Conservation (phyloP, 208 protist genomes). For the Borovskyia barvae region DNA sequence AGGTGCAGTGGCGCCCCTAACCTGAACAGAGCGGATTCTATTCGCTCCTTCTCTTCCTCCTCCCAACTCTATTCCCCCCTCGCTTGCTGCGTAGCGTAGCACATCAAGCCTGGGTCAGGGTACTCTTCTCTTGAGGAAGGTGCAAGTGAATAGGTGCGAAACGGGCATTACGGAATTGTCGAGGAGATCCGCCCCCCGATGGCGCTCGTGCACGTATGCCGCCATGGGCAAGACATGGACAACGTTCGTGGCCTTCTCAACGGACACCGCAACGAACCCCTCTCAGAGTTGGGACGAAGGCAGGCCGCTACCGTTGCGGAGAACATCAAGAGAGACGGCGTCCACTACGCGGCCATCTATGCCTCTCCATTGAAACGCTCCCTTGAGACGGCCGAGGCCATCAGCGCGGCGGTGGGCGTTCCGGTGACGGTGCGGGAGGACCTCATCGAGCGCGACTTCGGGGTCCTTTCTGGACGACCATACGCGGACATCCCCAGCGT, state of each 20-base stretch:
- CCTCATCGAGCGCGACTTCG: slow-evolving; percentile 89
- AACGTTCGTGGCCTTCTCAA: slow-evolving; percentile 82
- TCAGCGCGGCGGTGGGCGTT: slow-evolving; percentile 39
- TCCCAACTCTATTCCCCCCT: too few species aligned
- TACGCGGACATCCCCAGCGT: slow-evolving; percentile 64
- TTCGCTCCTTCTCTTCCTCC: too few species aligned
- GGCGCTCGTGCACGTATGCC: slow-evolving; percentile 71
- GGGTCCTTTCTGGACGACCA: slow-evolving; percentile 75
- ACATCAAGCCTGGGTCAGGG: too few species aligned
- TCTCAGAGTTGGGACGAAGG: slow-evolving; percentile 60
- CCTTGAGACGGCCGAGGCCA: slow-evolving; percentile 59
- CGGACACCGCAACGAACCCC: slow-evolving; percentile 77
- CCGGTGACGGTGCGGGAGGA: slow-evolving; percentile 42
- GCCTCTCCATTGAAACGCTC: slow-evolving; percentile 77
- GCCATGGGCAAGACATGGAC: slow-evolving; percentile 90
- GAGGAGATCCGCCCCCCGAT: slow-evolving; percentile 17
- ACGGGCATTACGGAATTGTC: background rate
- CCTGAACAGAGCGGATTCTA: too few species aligned
- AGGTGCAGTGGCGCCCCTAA: too few species aligned
- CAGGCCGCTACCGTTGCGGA: slow-evolving; percentile 64
- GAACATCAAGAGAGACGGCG: slow-evolving; percentile 39
- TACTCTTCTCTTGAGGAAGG: too few species aligned
- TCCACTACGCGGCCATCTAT: slow-evolving; percentile 66
- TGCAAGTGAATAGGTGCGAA: background rate
- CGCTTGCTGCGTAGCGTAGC: too few species aligned